phyloP scores from a whole-genome alignment of 2,329 filamentous ascomycete species.

The Alternaria sp. region DNA sequence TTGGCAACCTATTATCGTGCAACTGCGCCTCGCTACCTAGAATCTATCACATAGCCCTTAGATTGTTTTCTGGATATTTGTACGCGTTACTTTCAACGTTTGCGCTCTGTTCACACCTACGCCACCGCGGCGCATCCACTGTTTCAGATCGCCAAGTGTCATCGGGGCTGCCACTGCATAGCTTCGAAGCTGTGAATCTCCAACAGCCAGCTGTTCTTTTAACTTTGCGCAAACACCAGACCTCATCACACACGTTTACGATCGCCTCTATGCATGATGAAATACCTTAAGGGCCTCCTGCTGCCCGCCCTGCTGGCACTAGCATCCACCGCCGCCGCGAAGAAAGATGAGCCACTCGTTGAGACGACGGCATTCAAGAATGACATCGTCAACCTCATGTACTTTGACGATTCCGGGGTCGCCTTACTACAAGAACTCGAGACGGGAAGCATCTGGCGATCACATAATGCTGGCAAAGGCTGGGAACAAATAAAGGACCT shows the following conservation, averaged over 20 bases:
- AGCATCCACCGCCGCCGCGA: constrained; percentile 41
- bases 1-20: constrained; percentile 13
- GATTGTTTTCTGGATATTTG: background rate
- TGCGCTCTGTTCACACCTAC: background rate
- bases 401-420: constrained; percentile 89
- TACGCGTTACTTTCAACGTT: background rate
- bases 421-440: constrained; percentile 76
- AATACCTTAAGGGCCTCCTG: constrained; percentile 53
- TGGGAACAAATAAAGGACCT: constrained; percentile 75
- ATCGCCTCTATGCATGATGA: constrained; percentile 51
- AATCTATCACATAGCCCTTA: constrained; percentile 2
- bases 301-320: constrained; percentile 62
- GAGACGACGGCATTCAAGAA: constrained; percentile 71
- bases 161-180: constrained; percentile 37
- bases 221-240: constrained; percentile 26
- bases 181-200: constrained; percentile 44
- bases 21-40: background rate
- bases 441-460: constrained; percentile 75
- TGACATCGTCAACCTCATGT: constrained; percentile 75
- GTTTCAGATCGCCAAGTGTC: constrained; percentile 46
- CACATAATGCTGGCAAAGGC: constrained; percentile 77
- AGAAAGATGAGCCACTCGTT: constrained; percentile 71
- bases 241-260: constrained; percentile 24
- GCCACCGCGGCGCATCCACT: constrained; percentile 37
- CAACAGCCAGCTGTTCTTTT: constrained; percentile 49